These are phyloP conservation scores for Leishmania gerbilli DNA, from an alignment of 208 protist species.

Conservation along the genomic window DNA sequence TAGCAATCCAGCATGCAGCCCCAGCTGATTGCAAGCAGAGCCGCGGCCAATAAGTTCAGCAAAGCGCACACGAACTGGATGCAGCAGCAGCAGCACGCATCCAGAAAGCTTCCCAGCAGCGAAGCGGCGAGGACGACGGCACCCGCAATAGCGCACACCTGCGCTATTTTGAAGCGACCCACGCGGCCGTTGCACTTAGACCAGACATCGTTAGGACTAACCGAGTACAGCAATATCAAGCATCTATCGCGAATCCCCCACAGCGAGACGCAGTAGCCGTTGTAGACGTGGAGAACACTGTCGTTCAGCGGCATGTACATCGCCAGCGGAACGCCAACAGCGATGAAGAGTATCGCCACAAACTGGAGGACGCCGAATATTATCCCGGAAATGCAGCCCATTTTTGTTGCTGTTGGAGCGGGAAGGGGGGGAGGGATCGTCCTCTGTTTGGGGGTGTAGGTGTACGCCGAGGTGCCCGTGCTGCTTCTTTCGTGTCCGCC, in stretches of 20 bases:
- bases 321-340: constrained; percentile 21
- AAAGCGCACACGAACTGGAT: constrained; percentile 30
- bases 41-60: constrained; percentile 27
- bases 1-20: constrained; percentile 46
- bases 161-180: constrained; percentile 38
- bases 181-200: constrained; percentile 23
- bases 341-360: constrained; percentile 26
- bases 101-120: constrained; percentile 13
- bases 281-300: not conserved
- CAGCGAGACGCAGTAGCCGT: constrained; percentile 44
- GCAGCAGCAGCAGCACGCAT: constrained; percentile 48
- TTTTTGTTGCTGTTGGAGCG: constrained; percentile 1
- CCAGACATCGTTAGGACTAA: constrained; percentile 22
- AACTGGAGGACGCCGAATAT: constrained; percentile 39
- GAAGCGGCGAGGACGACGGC: constrained; percentile 26
- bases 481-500: not conserved
- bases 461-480: not conserved
- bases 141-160: constrained; percentile 38
- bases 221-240: constrained; percentile 26
- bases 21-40: constrained; percentile 36
- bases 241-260: constrained; percentile 53
- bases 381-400: constrained; percentile 33
- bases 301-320: constrained; percentile 24
- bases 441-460: not conserved
- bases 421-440: not conserved